Base-by-base conservation (phyloP, 2,329 filamentous ascomycete genomes). In the Canariomyces notabilis region DNA sequence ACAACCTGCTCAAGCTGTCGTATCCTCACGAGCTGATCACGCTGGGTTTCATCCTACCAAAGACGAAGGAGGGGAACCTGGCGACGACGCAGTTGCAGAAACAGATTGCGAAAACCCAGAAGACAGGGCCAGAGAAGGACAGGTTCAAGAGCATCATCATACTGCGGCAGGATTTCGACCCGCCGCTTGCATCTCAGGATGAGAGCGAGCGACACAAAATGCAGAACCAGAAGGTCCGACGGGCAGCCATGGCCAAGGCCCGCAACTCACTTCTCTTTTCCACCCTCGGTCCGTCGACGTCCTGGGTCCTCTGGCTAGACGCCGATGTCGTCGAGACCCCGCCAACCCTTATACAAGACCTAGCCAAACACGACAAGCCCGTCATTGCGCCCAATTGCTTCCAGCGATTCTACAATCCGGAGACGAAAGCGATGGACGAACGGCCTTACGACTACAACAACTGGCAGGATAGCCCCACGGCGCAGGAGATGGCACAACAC, bases 241-340 rank as follows among this genome's bases (percentile, higher is more conserved):
- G 93, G 29, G 85, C 89, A 34, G 85, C 88, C 50, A 97, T 98
- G 93, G 84, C 89, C 60, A 86, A 88, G 61, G 91, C 93, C 31
- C 83, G 93, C 54, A 98, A 98, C 65, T 94, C 87, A 44, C 77
- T 98, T 7, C 78, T 98, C 21, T 98, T 97, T 71, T 96, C 93
- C 7, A 97, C 91, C 0, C 73, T 98, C 8, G 90, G 91, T 2
- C 90, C 90, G 1, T 78, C 82, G 11, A 96, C 89, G 0, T 93
- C 89, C 0, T 98, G 93, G 93, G 90, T 98, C 26, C 75, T 98
- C 19, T 98, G 93, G 93, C 76, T 98, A 22, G 93, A 98, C 63
- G 79, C 83, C 31, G 93, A 98, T 65, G 85, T 98, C 53, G 64
- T 98, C 57, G 93, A 98, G 70, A 89, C 88, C 4, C 93, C 91